These are phyloP conservation scores for Haplosporangium sp. DNA, from an alignment of 371 early-diverging fungal species.

Conservation along the genomic window DNA sequence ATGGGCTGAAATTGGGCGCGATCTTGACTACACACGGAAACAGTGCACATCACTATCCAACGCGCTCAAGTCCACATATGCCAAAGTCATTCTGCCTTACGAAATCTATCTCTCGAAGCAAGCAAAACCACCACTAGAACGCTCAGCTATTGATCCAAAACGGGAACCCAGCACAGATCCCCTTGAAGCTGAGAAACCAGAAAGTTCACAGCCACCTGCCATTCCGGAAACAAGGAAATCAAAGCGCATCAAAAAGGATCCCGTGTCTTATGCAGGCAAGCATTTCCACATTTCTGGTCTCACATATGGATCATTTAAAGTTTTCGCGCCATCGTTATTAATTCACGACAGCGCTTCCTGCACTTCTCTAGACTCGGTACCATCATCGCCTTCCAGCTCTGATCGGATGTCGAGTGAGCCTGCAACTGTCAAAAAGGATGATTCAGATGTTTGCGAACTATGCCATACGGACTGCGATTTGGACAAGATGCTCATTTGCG, in stretches of 20 bases:
- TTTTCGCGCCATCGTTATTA: not conserved
- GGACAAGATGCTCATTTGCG: conserved; percentile 84
- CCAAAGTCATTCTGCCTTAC: conserved; percentile 85
- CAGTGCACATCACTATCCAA: conserved; percentile 87
- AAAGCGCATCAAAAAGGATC: conserved; percentile 52
- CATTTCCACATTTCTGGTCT: not conserved
- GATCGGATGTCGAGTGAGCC: conserved; percentile 47
- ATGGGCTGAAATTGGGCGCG: conserved; percentile 93
- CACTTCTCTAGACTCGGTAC: conserved; percentile 31
- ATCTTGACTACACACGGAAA: conserved; percentile 79
- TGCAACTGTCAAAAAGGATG: conserved; percentile 16
- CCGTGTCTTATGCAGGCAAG: conserved; percentile 50
- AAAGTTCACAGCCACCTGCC: conserved; percentile 1
- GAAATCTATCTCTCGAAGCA: conserved; percentile 77
- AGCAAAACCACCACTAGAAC: conserved; percentile 16
- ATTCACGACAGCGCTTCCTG: not conserved
- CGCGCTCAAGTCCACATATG: conserved; percentile 81
- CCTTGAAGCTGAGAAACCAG: conserved; percentile 2
- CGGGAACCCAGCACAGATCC: conserved; percentile 16
- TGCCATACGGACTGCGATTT: conserved; percentile 68
- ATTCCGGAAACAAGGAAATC: conserved; percentile 35
- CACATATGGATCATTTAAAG: not conserved
- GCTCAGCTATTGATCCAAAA: conserved; percentile 13
- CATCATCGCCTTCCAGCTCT: conserved; percentile 48
- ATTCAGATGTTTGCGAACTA: conserved; percentile 68